Conservation (phyloP, 768 basidiomycete genomes). For the Boletus bicolor region DNA sequence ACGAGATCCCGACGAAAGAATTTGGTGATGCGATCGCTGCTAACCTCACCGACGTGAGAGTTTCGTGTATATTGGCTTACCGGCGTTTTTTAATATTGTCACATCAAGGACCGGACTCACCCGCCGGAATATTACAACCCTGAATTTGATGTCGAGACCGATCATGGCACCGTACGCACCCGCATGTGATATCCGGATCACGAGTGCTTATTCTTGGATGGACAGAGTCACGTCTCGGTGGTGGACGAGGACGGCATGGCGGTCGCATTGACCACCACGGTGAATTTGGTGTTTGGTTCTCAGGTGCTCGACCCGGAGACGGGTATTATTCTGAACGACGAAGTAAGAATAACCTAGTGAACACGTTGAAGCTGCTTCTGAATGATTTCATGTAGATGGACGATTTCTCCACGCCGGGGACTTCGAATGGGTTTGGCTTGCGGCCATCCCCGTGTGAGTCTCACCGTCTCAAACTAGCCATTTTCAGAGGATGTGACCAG, state of each 20-base stretch:
- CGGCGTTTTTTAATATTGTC: too few species aligned
- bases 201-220: neutral
- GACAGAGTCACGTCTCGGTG: conserved; percentile 78
- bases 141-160: too few species aligned
- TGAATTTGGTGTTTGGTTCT: conserved; percentile 89
- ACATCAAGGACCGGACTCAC: too few species aligned
- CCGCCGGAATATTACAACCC: too few species aligned
- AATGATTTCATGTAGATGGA: conserved; percentile 57
- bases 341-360: conserved; percentile 40
- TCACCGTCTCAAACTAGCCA: neutral
- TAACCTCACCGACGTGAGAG: too few species aligned
- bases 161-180: too few species aligned
- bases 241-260: conserved; percentile 86
- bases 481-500: neutral
- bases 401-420: conserved; percentile 86
- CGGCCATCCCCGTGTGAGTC: conserved; percentile 74
- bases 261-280: conserved; percentile 81
- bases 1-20: too few species aligned
- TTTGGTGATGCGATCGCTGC: too few species aligned
- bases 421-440: conserved; percentile 80
- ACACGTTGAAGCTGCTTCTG: neutral
- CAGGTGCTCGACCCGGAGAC: conserved; percentile 83
- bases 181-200: too few species aligned
- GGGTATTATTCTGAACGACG: conserved; percentile 87
- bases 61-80: too few species aligned